phyloP scores from a whole-genome alignment of 805 yeast species.

The Saccharomyces mikatae region DNA sequence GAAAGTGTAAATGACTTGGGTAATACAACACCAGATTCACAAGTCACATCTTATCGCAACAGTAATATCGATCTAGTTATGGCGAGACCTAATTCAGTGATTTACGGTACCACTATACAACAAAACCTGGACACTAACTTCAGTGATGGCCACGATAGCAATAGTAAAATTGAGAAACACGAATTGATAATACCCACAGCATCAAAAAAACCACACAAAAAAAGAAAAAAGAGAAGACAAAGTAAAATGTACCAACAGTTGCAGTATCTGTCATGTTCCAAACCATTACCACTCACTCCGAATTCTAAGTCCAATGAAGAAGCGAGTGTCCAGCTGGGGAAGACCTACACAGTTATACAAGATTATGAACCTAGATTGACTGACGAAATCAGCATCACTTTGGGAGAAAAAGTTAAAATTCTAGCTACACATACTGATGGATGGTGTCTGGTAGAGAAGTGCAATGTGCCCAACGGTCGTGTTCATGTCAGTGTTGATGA shows the following conservation, averaged over 20 bases:
- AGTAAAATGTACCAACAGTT: slow-evolving; percentile 11
- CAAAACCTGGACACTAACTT: slow-evolving; percentile 3
- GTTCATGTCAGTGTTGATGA: slow-evolving; percentile 1
- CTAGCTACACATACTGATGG: slow-evolving; percentile 38
- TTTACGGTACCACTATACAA: slow-evolving; percentile 12
- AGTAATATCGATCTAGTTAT: not conserved
- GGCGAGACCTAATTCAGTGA: slow-evolving; percentile 1
- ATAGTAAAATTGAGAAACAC: not conserved
- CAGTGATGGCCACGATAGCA: not conserved
- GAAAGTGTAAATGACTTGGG: not conserved
- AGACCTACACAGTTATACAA: slow-evolving; percentile 15
- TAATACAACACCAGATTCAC: not conserved
- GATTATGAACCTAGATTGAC: slow-evolving; percentile 28
- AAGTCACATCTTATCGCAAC: not conserved
- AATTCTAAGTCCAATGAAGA: slow-evolving; percentile 1
- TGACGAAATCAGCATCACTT: slow-evolving; percentile 30
- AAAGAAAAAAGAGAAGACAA: slow-evolving; percentile 5
- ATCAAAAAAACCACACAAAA: slow-evolving; percentile 3
- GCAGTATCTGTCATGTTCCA: slow-evolving; percentile 9
- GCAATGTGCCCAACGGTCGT: slow-evolving; percentile 7
- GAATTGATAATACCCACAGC: slow-evolving; percentile 3
- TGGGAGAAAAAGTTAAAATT: slow-evolving; percentile 30
- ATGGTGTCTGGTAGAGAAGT: slow-evolving; percentile 37
- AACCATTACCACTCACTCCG: slow-evolving; percentile 22
- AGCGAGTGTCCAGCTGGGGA: slow-evolving; percentile 3